Conservation (phyloP, 169 alveolate genomes). For the Miamiensis avidus region DNA sequence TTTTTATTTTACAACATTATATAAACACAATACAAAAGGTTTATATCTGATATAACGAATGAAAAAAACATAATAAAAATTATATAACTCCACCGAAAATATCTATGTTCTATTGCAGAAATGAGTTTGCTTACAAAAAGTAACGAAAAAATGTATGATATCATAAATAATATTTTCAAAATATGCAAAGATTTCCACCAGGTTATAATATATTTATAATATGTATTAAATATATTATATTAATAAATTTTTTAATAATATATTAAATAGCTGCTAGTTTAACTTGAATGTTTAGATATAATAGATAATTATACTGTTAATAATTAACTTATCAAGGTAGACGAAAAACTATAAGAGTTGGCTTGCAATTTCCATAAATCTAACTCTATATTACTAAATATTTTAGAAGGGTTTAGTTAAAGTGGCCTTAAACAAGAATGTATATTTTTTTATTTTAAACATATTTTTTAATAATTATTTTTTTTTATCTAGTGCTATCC, state of each 20-base stretch:
- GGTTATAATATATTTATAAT: background rate
- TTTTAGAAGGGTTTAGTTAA: no score
- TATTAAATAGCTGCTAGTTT: background rate
- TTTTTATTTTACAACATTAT: background rate
- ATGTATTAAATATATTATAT: no score
- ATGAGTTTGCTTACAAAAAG: background rate
- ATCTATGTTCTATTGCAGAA: background rate
- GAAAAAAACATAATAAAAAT: background rate
- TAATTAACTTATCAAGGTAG: background rate
- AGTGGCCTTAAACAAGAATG: background rate
- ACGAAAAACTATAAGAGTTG: background rate
- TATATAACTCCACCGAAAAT: background rate
- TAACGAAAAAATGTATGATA: background rate
- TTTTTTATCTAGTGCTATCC: background rate
- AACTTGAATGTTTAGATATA: background rate
- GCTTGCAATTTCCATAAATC: background rate
- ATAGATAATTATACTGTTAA: background rate
- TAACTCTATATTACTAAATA: background rate
- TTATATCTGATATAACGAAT: no score
- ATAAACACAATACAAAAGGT: background rate
- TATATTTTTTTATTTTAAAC: no score
- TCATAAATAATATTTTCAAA: background rate
- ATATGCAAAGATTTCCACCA: background rate
- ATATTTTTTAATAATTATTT: no score
- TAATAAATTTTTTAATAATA: no score